Percentiles rank a stretch among this genome's conserved stretches.
phyloP scores from a whole-genome alignment of 2,329 filamentous ascomycete genomes.

The Cladosporium sp. region DNA sequence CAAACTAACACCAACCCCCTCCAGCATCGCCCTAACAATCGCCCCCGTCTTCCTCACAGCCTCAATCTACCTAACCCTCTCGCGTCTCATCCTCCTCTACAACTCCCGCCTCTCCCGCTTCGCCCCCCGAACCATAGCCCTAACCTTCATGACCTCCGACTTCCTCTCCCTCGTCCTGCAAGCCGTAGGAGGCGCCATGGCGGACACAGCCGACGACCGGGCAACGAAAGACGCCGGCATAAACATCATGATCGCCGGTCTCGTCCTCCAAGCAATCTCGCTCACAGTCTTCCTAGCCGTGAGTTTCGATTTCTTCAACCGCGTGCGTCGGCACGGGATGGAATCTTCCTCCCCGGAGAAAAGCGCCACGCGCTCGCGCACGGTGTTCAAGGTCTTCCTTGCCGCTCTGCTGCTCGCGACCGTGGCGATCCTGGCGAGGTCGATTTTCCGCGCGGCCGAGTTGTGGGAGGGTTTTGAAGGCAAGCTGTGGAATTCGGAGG shows the following conservation, averaged over 20 bases:
- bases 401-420: slow-evolving; percentile 51
- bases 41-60: slow-evolving; percentile 43
- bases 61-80: slow-evolving; percentile 42
- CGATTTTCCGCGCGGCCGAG: slow-evolving; percentile 61
- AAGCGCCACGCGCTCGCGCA: slow-evolving; percentile 5
- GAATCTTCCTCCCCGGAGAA: neutral
- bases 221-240: slow-evolving; percentile 39
- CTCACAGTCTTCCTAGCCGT: slow-evolving; percentile 49
- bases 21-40: slow-evolving; percentile 40
- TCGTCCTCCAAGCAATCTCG: slow-evolving; percentile 56
- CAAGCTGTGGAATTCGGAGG: slow-evolving; percentile 48
- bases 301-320: slow-evolving; percentile 2
- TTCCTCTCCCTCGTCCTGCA: slow-evolving; percentile 52
- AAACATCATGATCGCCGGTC: slow-evolving; percentile 61
- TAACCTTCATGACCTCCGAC: slow-evolving; percentile 55
- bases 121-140: slow-evolving; percentile 36
- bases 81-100: slow-evolving; percentile 37
- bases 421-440: slow-evolving; percentile 58
- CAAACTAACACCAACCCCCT: slow-evolving; percentile 17
- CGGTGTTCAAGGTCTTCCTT: slow-evolving; percentile 52
- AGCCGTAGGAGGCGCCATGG: slow-evolving; percentile 47
- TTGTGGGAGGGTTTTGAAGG: slow-evolving; percentile 59
- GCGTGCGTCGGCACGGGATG: neutral
- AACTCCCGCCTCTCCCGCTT: slow-evolving; percentile 24
- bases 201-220: slow-evolving; percentile 29